phyloP scores from a whole-genome alignment of 306 rosid species.

The Casuarina equisetifolia region DNA sequence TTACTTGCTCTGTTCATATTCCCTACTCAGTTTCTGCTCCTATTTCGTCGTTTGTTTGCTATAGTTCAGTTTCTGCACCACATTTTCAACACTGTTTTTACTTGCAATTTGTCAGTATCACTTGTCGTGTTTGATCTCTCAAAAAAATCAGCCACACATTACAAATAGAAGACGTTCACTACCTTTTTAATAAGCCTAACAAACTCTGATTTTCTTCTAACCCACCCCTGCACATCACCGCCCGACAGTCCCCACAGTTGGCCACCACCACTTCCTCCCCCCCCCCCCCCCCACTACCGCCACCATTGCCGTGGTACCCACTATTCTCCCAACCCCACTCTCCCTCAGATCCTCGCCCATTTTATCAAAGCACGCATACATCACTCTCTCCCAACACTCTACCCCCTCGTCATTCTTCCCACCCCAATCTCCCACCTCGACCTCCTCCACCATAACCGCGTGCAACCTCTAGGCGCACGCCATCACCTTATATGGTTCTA shows the following conservation, averaged over 20 bases:
- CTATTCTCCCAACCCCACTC: constrained; percentile 43
- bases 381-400: constrained; percentile 58
- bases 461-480: constrained; percentile 60
- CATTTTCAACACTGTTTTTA: too few relatives aligned
- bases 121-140: too few relatives aligned
- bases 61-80: too few relatives aligned
- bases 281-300: constrained; percentile 49
- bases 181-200: too few relatives aligned
- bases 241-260: constrained; percentile 86
- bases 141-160: too few relatives aligned
- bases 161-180: too few relatives aligned
- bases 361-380: constrained; percentile 75
- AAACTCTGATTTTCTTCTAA: too few relatives aligned
- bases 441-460: constrained; percentile 58
- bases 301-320: constrained; percentile 72
- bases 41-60: too few relatives aligned
- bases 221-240: constrained; percentile 72
- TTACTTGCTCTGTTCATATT: too few relatives aligned
- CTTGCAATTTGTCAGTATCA: too few relatives aligned
- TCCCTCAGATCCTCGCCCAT: constrained; percentile 64
- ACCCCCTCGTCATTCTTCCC: constrained; percentile 1
- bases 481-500: constrained; percentile 65
- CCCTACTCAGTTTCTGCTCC: too few relatives aligned
- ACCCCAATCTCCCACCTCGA: constrained; percentile 14
- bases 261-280: constrained; percentile 64